These are phyloP conservation scores for Rhynchospora breviuscula DNA, from an alignment of 176 grass and related monocot genomes.

Conservation along the genomic window DNA sequence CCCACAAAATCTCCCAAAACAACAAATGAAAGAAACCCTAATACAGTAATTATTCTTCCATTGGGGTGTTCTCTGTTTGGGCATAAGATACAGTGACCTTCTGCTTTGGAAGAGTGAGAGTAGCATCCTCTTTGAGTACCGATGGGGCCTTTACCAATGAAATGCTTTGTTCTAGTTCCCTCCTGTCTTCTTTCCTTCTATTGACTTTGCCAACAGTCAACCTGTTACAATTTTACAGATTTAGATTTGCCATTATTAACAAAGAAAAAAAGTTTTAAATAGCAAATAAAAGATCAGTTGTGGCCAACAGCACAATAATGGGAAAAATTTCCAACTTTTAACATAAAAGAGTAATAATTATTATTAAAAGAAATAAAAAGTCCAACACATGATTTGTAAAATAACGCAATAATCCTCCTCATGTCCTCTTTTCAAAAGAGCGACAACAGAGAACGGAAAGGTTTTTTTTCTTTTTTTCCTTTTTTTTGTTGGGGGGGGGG, in stretches of 20 bases:
- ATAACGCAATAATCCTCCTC: background rate
- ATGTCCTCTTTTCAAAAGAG: background rate
- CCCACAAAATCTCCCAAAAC: background rate
- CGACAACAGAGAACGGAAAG: background rate
- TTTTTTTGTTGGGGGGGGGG: too few species aligned
- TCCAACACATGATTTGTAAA: background rate
- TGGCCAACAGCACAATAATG: too few species aligned
- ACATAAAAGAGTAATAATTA: background rate
- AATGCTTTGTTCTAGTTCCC: constrained; percentile 65
- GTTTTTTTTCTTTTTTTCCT: too few species aligned
- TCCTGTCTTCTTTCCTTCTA: constrained; percentile 24
- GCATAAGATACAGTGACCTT: constrained; percentile 47
- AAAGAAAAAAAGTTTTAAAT: background rate
- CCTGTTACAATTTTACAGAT: constrained; percentile 30
- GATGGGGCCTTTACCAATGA: constrained; percentile 40
- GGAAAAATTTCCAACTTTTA: background rate
- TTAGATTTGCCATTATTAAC: background rate
- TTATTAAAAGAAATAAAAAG: background rate
- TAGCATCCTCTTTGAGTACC: constrained; percentile 25
- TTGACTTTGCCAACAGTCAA: constrained; percentile 39
- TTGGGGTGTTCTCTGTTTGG: constrained; percentile 35
- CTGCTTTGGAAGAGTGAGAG: constrained; percentile 33
- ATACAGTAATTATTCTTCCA: constrained; percentile 52
- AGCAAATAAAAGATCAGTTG: background rate
- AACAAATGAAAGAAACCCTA: background rate